Evolutionary conservation across 768 basidiomycete genomes (phyloP).

Genomic region (Arthromyces matolae): DNA sequence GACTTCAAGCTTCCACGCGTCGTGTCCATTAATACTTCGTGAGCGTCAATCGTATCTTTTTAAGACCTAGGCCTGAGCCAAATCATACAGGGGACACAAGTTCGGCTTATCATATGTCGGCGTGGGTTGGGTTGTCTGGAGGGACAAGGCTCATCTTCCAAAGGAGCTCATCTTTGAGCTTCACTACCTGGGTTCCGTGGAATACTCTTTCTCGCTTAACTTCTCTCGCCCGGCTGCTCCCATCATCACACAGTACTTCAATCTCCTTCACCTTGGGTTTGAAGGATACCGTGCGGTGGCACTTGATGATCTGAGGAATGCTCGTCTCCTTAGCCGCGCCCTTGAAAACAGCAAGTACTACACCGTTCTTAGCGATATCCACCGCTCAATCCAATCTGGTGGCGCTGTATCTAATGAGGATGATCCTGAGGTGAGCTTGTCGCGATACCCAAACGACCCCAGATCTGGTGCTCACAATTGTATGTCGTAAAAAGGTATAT

Average conservation of each 20-base stretch:
- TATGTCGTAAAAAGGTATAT: conserved; percentile 44
- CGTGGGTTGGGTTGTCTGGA: conserved; percentile 71
- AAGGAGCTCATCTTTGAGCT: conserved; percentile 74
- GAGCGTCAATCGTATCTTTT: too few relatives aligned
- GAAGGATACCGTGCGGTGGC: conserved; percentile 51
- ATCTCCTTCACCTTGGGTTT: conserved; percentile 57
- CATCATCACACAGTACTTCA: conserved; percentile 63
- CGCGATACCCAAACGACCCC: not conserved
- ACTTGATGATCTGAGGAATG: conserved; percentile 54
- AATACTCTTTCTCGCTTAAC: conserved; percentile 75
- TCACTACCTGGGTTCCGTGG: conserved; percentile 51
- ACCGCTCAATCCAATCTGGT: too few relatives aligned
- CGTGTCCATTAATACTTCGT: conserved; percentile 57
- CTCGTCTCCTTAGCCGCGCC: conserved; percentile 58
- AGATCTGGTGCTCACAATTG: conserved; percentile 10
- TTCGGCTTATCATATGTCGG: conserved; percentile 56
- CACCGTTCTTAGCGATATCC: conserved; percentile 54
- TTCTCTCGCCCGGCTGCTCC: conserved; percentile 63
- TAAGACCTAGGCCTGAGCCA: too few relatives aligned
- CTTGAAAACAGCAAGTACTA: conserved; percentile 55
- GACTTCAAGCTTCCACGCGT: conserved; percentile 63
- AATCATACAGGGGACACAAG: conserved; percentile 64
- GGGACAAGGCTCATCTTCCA: conserved; percentile 58
- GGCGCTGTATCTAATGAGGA: conserved; percentile 51
- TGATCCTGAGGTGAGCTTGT: conserved; percentile 50